Evolutionary conservation across 768 basidiomycete genomes (phyloP), one percentile per base, ranked within the genome.

Genomic region (Tylopilus rubrobrunneus): DNA sequence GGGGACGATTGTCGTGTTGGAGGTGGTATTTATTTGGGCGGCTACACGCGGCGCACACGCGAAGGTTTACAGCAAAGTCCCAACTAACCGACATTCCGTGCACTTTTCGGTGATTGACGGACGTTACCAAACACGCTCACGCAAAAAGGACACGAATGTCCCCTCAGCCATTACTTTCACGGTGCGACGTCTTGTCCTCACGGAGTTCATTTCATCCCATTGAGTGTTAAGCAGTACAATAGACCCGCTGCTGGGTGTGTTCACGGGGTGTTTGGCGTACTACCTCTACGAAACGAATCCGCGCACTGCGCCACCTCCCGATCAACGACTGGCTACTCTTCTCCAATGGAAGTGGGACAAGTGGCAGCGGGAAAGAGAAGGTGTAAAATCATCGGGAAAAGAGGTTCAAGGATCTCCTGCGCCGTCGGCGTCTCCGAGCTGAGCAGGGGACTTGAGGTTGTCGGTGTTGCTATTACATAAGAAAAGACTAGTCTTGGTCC

Each of bases 261-360:
- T 90, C 64, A 91, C 89, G 2, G 91, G 91, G 12, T 67, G 81
- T 39, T 69, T 91, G 41, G 91, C 91, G 6, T 92, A 84, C 67
- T 84, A 89, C 66, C 80, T 93, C 36, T 81, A 87, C 67, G 90
- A 93, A 66, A 85, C 76, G 28, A 82, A 92, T 68, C 91, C 90
- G 6, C 82, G 90, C 37, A 87, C 84, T 5, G 83, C 79, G 9
- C 74, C 83, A 15, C 73, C 79, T 0, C 71, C 75, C 25, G 81
- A 84, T 7, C 74, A 87, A 54, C 77, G 77, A 45, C 69, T 93
- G 33, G 42, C 64, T 5, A 68, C 76, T 28, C 78, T 92, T 19
- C 45, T 85, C 25, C 71, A 65, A 36, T 90, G 89, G 89, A 92
- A 88, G 69, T 82, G 79, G 75, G 71, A 67, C 5, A 81, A 80